Conservation (phyloP, 2,329 filamentous ascomycete species). For the Penicillium verrucosum region DNA sequence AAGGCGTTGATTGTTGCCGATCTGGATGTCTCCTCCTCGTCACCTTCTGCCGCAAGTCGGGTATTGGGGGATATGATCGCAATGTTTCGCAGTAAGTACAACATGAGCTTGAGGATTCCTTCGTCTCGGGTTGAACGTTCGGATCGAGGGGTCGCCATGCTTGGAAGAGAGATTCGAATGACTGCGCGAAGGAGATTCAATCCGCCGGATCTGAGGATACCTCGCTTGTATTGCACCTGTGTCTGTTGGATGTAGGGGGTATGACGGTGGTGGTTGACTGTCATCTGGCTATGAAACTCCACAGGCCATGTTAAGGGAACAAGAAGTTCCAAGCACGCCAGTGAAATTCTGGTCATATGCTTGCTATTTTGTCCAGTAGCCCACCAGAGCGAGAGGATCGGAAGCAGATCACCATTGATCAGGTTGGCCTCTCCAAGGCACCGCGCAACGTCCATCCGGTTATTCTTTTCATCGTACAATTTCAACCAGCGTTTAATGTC, state of each 20-base stretch:
- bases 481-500: conserved; percentile 95
- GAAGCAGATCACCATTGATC: conserved; percentile 83
- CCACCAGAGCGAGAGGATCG: conserved; percentile 81
- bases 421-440: conserved; percentile 89
- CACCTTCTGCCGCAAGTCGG: conserved; percentile 73
- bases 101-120: conserved; percentile 82
- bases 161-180: conserved; percentile 76
- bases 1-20: conserved; percentile 87
- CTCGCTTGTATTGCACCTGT: conserved; percentile 85
- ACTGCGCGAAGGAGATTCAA: conserved; percentile 75
- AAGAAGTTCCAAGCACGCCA: conserved; percentile 85
- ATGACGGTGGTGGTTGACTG: conserved; percentile 88
- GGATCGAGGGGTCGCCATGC: conserved; percentile 73
- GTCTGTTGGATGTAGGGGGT: conserved; percentile 83
- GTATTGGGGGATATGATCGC: conserved; percentile 75
- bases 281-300: conserved; percentile 77
- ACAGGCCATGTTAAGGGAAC: conserved; percentile 93
- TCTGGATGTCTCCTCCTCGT: conserved; percentile 83
- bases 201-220: conserved; percentile 78
- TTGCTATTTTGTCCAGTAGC: conserved; percentile 69
- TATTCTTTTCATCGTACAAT: conserved; percentile 88
- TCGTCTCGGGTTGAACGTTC: conserved; percentile 79
- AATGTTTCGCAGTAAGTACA: conserved; percentile 88
- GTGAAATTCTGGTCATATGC: conserved; percentile 71
- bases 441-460: conserved; percentile 90